Evolutionary conservation across 805 yeast species (phyloP).

Genomic region (Helenozyma rhizophorensis): DNA sequence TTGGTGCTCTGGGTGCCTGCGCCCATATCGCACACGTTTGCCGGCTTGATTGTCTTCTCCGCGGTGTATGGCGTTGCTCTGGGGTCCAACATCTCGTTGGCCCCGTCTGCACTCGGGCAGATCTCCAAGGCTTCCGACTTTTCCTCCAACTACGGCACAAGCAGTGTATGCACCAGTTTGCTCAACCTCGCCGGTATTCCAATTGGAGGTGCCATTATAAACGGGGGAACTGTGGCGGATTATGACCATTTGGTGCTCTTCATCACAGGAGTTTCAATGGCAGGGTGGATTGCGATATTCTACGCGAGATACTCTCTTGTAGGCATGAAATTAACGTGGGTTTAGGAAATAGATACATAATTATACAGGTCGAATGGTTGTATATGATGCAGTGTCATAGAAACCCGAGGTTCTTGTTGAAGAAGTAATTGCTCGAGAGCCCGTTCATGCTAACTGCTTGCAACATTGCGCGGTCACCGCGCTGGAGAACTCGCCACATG

Average conservation of each 20-base stretch:
- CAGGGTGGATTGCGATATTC: neutral
- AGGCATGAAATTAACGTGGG: neutral
- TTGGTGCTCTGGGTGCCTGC: slow-evolving; percentile 24
- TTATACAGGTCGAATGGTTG: neutral
- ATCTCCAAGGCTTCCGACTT: slow-evolving; percentile 23
- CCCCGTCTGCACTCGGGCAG: slow-evolving; percentile 23
- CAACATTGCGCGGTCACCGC: slow-evolving; percentile 20
- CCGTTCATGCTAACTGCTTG: slow-evolving; percentile 31
- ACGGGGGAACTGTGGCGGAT: neutral
- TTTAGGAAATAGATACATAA: neutral
- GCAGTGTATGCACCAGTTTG: slow-evolving; percentile 1
- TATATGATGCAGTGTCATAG: no score
- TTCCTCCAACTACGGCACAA: slow-evolving; percentile 23
- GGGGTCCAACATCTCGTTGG: slow-evolving; percentile 21
- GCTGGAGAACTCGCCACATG: slow-evolving; percentile 36
- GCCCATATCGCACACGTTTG: slow-evolving; percentile 20
- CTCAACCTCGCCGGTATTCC: neutral
- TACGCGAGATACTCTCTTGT: neutral
- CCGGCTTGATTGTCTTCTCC: slow-evolving; percentile 21
- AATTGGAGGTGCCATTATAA: slow-evolving; percentile 2
- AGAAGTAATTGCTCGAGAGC: slow-evolving; percentile 20
- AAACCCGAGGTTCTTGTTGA: slow-evolving; percentile 14
- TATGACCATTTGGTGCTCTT: neutral
- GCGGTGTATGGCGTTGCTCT: slow-evolving; percentile 24
- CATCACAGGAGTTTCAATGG: neutral